Base-by-base conservation (phyloP, 495 filamentous ascomycete genomes). In the Penicillium nucicola region DNA sequence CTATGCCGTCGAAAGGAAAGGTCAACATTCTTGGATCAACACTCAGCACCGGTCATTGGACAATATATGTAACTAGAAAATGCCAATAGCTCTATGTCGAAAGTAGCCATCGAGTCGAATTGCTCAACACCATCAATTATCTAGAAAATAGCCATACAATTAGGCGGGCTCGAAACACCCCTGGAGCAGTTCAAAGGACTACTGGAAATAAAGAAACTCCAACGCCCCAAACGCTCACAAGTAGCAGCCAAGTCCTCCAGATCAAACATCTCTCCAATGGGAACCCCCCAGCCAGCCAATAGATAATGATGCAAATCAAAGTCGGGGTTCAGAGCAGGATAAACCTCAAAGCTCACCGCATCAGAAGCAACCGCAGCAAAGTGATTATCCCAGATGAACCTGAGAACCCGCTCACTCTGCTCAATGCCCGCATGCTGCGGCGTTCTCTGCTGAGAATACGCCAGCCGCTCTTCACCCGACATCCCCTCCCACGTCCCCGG, bases 201-300 rank as follows among this genome's bases (percentile, higher is more conserved):
- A 57, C 81, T 85, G 8, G 83, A 86, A 10, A 90, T 68, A 58
- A 91, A 80, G 64, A 91, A 90, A 22, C 76, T 83, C 79, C 86
- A 90, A 42, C 82, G 75, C 8, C 77, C 78, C 52, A 75, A 60
- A 60, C 77, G 67, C 55, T 70, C 53, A 58, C 82, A 84, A 7
- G 68, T 72, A 55, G 64, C 59, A 13, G 79, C 76, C 56, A 85
- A 50, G 44, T 64, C 70, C 53, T 85, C 82, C 48, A 84, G 58
- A 70, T 85, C 81, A 53, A 83, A 74, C 79, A 85, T 83, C 71
- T 84, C 82, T 10, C 82, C 82, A 51, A 85, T 77, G n/a, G 82
- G 82, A 47, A 80, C 58, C 5, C 79, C 88, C 78, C 87, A 90
- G 41, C 84, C 70, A 7, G 82, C 80, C 13, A 90, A 67, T 5